These are phyloP conservation scores for Pythium sukuiense DNA, from an alignment of 352 stramenopile genomes.

Conservation along the genomic window DNA sequence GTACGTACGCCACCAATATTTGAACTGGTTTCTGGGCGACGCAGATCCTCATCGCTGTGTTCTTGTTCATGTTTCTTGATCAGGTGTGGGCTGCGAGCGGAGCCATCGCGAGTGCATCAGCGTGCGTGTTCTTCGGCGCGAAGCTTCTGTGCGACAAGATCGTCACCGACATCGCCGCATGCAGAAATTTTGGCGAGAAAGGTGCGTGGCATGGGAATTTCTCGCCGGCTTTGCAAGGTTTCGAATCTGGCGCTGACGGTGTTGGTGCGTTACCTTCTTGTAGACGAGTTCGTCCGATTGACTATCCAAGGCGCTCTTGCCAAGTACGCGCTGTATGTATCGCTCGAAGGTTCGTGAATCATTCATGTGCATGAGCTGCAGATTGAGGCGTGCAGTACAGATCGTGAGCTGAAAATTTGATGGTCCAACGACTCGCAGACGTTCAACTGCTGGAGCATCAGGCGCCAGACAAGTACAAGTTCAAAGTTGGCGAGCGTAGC, in stretches of 20 bases:
- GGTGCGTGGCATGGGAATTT: conserved; percentile 17
- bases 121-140: conserved; percentile 65
- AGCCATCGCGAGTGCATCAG: conserved; percentile 65
- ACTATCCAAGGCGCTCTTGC: conserved; percentile 47
- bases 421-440: conserved; percentile 37
- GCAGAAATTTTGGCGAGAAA: conserved; percentile 57
- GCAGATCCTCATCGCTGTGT: neutral
- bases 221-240: neutral
- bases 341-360: conserved; percentile 12
- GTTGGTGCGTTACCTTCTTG: neutral
- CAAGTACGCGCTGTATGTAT: conserved; percentile 34
- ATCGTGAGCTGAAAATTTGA: conserved; percentile 11
- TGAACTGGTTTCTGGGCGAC: neutral
- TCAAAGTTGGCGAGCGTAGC: conserved; percentile 48
- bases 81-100: conserved; percentile 51
- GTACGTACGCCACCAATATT: conserved; percentile 9
- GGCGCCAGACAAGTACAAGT: conserved; percentile 60
- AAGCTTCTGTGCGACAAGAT: conserved; percentile 71
- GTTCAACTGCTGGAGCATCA: conserved; percentile 54
- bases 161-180: conserved; percentile 72
- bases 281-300: conserved; percentile 49
- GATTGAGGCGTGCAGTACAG: neutral
- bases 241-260: neutral
- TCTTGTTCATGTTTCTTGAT: neutral
- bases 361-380: neutral